Base-by-base conservation (phyloP, 805 yeast genomes). In the Spathaspora sp. region DNA sequence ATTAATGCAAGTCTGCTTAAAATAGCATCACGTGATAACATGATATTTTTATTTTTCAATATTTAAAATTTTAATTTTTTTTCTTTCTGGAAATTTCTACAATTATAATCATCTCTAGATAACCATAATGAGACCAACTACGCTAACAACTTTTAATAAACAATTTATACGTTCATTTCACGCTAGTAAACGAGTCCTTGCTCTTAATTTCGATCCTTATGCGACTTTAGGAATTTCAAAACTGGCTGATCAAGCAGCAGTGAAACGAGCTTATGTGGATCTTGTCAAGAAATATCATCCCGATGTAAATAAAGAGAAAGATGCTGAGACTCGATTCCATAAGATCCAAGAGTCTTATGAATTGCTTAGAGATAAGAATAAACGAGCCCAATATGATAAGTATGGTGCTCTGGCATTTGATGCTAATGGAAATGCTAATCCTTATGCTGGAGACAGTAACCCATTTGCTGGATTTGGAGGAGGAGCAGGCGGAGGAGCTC, bases 271-370 rank as follows among this genome's bases (percentile, higher is more conserved):
- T 2, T 94, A 94, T 72, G 91, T 91, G 67, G 86, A 90, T 63
- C 75, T 94, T 56, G 99, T 97, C 14, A 94, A 94, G 69, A 81
- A 93, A 67, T 91, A 76, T 68, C 99, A 94, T 69, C 99, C 99
- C 0, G 99, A 94, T 73, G 89, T 94, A 44, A 94, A 93, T 69
- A 94, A 93, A 69, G 97, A 89, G 56, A 80, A 82, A 23, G 93
- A 81, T 17, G 94, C 98, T 0, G 96, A 93, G 60, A 82, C 83
- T 63, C 84, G 84, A 67, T 94, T 94, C 73, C 98, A 94, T 63
- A 89, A 88, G 61, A 81, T 94, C 57, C 98, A 93, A 65, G 94
- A 88, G 57, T 96, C 97, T 1, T 94, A 96, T 64, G 99, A 94
- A 69, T 82, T 94, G 38, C 76, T 94, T 62, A 84, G 90, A 44